Percentiles rank a stretch among this genome's conserved stretches.
Evolutionary conservation across 108 stramenopile species (phyloP).

Genomic region (Cyclostephanos invisitatus): DNA sequence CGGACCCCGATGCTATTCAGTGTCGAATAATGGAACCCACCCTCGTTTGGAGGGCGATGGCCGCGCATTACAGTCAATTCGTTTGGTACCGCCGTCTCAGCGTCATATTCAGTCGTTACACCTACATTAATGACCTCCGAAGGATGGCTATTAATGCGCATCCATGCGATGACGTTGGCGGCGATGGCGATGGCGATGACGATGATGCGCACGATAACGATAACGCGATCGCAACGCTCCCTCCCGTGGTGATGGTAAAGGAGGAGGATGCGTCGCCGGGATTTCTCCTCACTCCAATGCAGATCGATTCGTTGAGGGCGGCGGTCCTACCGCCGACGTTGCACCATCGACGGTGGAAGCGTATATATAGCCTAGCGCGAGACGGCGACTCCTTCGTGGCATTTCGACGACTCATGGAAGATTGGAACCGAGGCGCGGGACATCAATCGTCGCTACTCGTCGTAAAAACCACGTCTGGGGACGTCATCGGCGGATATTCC

Average conservation of each 20-base stretch:
- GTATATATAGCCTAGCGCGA: slow-evolving; percentile 73
- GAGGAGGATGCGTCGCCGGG: slow-evolving; percentile 28
- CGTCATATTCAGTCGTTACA: slow-evolving; percentile 81
- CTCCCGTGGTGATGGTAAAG: slow-evolving; percentile 20
- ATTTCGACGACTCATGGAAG: slow-evolving; percentile 58
- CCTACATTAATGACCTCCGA: slow-evolving; percentile 63
- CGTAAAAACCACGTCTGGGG: slow-evolving; percentile 60
- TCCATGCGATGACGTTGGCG: not conserved
- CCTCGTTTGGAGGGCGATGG: slow-evolving; percentile 79
- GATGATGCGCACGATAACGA: slow-evolving; percentile 13
- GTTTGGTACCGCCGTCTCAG: slow-evolving; percentile 88
- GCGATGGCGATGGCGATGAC: not conserved
- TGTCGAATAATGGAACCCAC: slow-evolving; percentile 48
- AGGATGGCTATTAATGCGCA: slow-evolving; percentile 24
- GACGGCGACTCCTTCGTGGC: slow-evolving; percentile 84
- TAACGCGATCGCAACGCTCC: slow-evolving; percentile 8
- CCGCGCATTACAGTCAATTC: slow-evolving; percentile 78
- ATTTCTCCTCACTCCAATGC: slow-evolving; percentile 24
- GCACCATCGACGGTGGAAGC: slow-evolving; percentile 71
- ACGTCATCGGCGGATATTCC: slow-evolving; percentile 80
- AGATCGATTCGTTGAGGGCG: slow-evolving; percentile 51
- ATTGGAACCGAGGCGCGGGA: slow-evolving; percentile 31
- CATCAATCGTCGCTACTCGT: slow-evolving; percentile 66
- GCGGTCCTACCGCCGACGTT: slow-evolving; percentile 62
- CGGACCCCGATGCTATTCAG: slow-evolving; percentile 1